Percentiles rank a stretch among this genome's conserved stretches.
These are phyloP conservation scores for Globisporangium cylindrosporum DNA, from an alignment of 352 stramenopile genomes.

Conservation along the genomic window DNA sequence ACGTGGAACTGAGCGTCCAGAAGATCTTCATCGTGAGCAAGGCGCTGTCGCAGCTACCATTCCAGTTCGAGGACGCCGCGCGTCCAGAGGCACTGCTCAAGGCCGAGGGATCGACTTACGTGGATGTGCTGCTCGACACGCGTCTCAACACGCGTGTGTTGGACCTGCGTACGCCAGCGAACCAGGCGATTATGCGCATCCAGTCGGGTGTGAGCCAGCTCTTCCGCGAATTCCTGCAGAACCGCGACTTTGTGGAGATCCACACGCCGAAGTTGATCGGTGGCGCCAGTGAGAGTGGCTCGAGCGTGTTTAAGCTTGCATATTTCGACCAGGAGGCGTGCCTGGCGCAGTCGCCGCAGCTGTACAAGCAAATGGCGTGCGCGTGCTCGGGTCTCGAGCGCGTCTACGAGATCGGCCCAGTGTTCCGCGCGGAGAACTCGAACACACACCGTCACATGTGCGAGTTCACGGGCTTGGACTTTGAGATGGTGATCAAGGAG, in stretches of 20 bases:
- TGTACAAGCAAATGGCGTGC: slow-evolving; percentile 99
- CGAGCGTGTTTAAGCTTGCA: slow-evolving; percentile 98
- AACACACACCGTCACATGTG: slow-evolving; percentile 99
- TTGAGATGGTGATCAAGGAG: slow-evolving; percentile 99
- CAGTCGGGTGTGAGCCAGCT: slow-evolving; percentile 95
- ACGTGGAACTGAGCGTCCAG: slow-evolving; percentile 93
- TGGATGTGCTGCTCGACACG: slow-evolving; percentile 88
- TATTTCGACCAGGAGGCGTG: slow-evolving; percentile 98
- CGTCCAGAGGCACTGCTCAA: slow-evolving; percentile 86
- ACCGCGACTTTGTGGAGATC: slow-evolving; percentile 97
- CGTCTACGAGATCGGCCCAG: slow-evolving; percentile 98
- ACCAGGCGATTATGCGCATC: slow-evolving; percentile 98
- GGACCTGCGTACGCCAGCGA: slow-evolving; percentile 97
- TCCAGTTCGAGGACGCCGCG: slow-evolving; percentile 95
- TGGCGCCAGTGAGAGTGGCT: slow-evolving; percentile 95
- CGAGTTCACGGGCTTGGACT: slow-evolving; percentile 99
- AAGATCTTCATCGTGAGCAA: slow-evolving; percentile 96
- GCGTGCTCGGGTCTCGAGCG: slow-evolving; percentile 97
- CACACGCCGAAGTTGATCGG: slow-evolving; percentile 98
- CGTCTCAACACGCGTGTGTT: slow-evolving; percentile 96
- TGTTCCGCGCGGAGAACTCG: slow-evolving; percentile 99
- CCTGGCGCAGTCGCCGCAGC: slow-evolving; percentile 96
- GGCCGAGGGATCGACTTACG: slow-evolving; percentile 80
- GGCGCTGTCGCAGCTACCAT: slow-evolving; percentile 87
- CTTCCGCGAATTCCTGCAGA: slow-evolving; percentile 96